phyloP scores from a whole-genome alignment of 2,329 filamentous ascomycete genomes.

The Nemania serpens region DNA sequence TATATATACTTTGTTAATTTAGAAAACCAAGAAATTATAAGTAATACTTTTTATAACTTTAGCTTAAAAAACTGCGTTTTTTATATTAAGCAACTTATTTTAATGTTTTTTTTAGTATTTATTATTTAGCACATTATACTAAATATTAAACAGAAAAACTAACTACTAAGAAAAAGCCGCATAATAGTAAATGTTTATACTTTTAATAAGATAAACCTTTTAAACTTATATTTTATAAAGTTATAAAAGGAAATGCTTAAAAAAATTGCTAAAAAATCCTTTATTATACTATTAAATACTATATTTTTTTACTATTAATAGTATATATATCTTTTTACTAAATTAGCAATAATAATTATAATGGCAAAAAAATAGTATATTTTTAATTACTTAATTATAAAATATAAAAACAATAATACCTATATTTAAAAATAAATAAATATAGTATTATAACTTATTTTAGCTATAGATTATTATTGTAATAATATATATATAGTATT shows the following conservation, averaged over 20 bases:
- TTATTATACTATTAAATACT: neutral
- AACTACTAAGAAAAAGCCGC: no score
- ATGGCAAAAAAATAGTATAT: neutral
- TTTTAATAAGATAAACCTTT: constrained; percentile 7
- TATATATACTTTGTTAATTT: no score
- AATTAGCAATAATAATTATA: constrained; percentile 4
- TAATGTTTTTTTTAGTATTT: constrained; percentile 3
- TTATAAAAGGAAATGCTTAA: no score
- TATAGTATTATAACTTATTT: neutral
- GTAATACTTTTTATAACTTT: neutral
- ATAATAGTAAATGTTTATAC: neutral
- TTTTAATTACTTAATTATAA: no score
- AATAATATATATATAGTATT: constrained; percentile 10
- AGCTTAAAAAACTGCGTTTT: neutral
- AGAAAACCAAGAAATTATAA: neutral
- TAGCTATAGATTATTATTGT: constrained; percentile 3
- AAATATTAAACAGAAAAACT: neutral
- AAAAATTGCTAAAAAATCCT: no score
- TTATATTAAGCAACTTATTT: no score
- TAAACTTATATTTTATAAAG: neutral
- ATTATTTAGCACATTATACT: constrained; percentile 3
- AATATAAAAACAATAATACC: constrained; percentile 8
- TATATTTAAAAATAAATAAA: constrained; percentile 12
- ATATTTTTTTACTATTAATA: constrained; percentile 10
- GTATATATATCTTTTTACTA: neutral